A percentile compares a stretch with the other conserved stretches of the same genome.
phyloP scores from a whole-genome alignment of 805 yeast species.

The Torulaspora gathmanii region DNA sequence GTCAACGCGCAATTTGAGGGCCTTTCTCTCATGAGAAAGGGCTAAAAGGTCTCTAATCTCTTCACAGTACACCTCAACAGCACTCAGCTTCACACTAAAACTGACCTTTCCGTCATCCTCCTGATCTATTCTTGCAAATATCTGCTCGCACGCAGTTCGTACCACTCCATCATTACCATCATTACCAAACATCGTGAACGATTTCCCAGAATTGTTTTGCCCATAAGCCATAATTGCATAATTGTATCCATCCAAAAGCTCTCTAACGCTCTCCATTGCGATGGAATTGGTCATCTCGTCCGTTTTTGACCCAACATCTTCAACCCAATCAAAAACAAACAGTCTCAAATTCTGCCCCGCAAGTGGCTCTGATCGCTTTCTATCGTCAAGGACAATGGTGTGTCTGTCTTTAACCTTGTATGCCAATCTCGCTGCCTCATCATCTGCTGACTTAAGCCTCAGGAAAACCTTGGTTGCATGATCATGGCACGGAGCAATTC shows the following conservation, averaged over 20 bases:
- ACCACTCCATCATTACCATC: constrained; percentile 55
- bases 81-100: constrained; percentile 62
- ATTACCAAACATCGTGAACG: constrained; percentile 71
- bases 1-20: constrained; percentile 36
- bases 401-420: constrained; percentile 8
- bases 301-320: constrained; percentile 56
- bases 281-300: constrained; percentile 1
- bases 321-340: constrained; percentile 49
- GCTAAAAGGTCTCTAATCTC: constrained; percentile 63
- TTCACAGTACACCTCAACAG: constrained; percentile 80
- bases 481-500: neutral
- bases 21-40: constrained; percentile 30
- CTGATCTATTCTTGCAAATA: constrained; percentile 51
- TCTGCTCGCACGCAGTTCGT: constrained; percentile 63
- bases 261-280: constrained; percentile 5
- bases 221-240: constrained; percentile 78
- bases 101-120: constrained; percentile 46
- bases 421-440: constrained; percentile 5
- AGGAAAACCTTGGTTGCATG: constrained; percentile 6
- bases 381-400: constrained; percentile 6
- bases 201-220: constrained; percentile 73
- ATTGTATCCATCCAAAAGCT: constrained; percentile 52
- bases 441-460: constrained; percentile 6
- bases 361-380: neutral
- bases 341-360: constrained; percentile 36